Evolutionary conservation across 495 filamentous ascomycete species (phyloP).

Genomic region (Choiromyces venosus): DNA sequence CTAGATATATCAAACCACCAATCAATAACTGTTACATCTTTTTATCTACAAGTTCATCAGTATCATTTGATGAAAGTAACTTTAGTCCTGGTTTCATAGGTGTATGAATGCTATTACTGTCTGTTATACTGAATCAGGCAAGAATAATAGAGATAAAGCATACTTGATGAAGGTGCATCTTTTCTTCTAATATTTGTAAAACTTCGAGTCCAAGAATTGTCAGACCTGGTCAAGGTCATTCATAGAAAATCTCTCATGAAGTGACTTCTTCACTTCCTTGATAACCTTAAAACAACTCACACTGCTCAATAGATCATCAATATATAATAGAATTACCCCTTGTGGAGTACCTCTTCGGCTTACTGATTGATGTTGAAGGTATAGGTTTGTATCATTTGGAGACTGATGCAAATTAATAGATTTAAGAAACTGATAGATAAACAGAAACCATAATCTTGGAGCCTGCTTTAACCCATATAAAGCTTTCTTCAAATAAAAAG

Average conservation of each 20-base stretch:
- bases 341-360: too few species aligned
- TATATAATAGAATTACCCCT: neutral
- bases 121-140: fast-evolving
- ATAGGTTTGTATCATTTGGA: slow-evolving; percentile 6
- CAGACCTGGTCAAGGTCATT: neutral
- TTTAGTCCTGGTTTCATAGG: neutral
- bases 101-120: neutral
- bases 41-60: neutral
- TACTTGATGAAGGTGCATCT: neutral
- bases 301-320: neutral
- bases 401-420: slow-evolving; percentile 10
- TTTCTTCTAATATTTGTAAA: neutral
- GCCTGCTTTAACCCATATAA: slow-evolving; percentile 19
- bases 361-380: neutral
- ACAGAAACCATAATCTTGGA: slow-evolving; percentile 8
- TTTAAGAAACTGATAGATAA: slow-evolving; percentile 3
- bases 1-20: neutral
- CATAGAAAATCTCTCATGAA: neutral
- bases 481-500: neutral
- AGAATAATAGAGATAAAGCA: neutral
- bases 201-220: neutral
- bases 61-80: neutral
- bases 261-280: neutral
- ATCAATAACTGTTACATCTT: neutral
- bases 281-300: neutral